A percentile compares a stretch with the other conserved stretches of the same genome.
phyloP scores from a whole-genome alignment of 768 basidiomycete genomes.

The Lentinula detonsa region DNA sequence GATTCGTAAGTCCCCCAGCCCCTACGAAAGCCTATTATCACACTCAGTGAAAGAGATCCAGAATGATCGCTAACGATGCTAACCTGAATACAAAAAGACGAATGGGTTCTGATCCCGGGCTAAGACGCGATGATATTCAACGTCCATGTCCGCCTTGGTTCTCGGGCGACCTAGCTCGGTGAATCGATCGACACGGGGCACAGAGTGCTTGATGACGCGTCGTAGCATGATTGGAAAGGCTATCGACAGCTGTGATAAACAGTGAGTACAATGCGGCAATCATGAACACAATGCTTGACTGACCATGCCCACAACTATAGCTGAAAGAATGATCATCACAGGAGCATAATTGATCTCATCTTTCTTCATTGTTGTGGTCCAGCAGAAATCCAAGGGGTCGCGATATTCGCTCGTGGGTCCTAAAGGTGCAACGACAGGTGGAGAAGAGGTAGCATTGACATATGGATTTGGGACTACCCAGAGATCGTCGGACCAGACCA shows the following conservation, averaged over 20 bases:
- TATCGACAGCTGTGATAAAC: constrained; percentile 43
- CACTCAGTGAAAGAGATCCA: not conserved
- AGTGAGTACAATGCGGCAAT: not conserved
- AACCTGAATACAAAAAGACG: constrained; percentile 65
- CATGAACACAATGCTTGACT: constrained; percentile 16
- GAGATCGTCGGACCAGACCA: constrained; percentile 73
- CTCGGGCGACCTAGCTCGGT: constrained; percentile 67
- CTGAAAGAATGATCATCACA: constrained; percentile 50
- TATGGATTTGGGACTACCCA: constrained; percentile 73
- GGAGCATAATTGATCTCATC: constrained; percentile 69
- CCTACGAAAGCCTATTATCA: constrained; percentile 53
- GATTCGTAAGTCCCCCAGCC: constrained; percentile 65
- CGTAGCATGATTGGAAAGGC: constrained; percentile 67
- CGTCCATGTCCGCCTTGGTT: constrained; percentile 50
- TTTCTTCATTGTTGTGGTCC: constrained; percentile 70
- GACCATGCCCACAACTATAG: constrained; percentile 45
- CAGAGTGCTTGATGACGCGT: constrained; percentile 46
- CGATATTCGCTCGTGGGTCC: constrained; percentile 53
- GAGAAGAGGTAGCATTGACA: constrained; percentile 44
- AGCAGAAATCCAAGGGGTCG: constrained; percentile 68
- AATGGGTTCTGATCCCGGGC: constrained; percentile 62
- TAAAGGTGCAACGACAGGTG: constrained; percentile 43
- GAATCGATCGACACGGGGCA: constrained; percentile 60
- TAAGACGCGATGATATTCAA: constrained; percentile 64
- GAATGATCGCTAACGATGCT: constrained; percentile 11